phyloP scores from a whole-genome alignment of 208 protist genomes.

The Sergeia podlipaevii region DNA sequence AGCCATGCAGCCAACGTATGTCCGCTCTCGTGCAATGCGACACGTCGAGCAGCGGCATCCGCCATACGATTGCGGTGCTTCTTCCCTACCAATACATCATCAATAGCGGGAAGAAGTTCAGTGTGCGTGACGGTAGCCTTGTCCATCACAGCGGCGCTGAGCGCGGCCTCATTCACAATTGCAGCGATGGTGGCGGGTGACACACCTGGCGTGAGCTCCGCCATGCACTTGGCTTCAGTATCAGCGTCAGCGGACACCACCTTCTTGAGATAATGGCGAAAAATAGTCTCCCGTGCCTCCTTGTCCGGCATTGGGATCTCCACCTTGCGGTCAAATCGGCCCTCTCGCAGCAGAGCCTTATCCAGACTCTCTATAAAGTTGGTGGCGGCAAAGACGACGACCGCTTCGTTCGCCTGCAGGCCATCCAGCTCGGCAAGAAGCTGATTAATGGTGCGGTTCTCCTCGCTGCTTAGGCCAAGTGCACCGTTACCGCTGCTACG shows the following conservation, averaged over 20 bases:
- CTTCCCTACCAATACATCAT: constrained; percentile 86
- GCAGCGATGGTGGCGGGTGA: constrained; percentile 92
- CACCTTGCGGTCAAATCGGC: constrained; percentile 96
- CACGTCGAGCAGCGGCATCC: constrained; percentile 39
- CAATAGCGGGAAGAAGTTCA: constrained; percentile 73
- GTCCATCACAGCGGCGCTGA: constrained; percentile 87
- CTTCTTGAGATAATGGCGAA: constrained; percentile 66
- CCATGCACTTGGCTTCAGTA: constrained; percentile 33
- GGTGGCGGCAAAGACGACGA: constrained; percentile 97
- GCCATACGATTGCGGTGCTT: constrained; percentile 76
- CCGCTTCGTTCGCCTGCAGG: constrained; percentile 78
- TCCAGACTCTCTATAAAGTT: constrained; percentile 96
- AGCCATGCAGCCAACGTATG: constrained; percentile 95
- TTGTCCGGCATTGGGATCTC: constrained; percentile 81
- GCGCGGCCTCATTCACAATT: constrained; percentile 90
- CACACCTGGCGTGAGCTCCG: constrained; percentile 84
- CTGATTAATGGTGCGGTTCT: constrained; percentile 95
- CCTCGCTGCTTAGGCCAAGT: constrained; percentile 73
- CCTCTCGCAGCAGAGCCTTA: constrained; percentile 94
- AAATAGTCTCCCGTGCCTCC: constrained; percentile 58
- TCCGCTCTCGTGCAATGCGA: constrained; percentile 95
- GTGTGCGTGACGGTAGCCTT: constrained; percentile 82
- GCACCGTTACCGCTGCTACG: constrained; percentile 65
- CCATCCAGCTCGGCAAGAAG: constrained; percentile 96
- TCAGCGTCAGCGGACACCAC: constrained; percentile 33